These are phyloP conservation scores for Daldinia decipiens DNA, from an alignment of 495 filamentous ascomycete genomes.

Conservation along the genomic window DNA sequence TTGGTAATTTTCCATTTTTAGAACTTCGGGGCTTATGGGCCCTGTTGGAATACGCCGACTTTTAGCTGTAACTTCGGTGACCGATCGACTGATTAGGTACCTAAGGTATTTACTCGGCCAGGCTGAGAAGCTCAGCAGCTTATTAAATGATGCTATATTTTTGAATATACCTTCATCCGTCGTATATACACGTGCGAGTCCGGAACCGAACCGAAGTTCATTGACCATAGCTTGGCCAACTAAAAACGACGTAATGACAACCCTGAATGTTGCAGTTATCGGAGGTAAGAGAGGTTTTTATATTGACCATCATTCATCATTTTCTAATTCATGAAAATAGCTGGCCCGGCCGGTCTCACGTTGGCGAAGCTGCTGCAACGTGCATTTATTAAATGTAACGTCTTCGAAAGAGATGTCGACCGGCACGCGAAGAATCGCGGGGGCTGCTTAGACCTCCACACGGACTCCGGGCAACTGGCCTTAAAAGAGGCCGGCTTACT, in stretches of 20 bases:
- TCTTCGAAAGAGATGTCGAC: conserved; percentile 1
- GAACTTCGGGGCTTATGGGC: not conserved
- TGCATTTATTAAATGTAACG: not conserved
- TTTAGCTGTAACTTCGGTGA: not conserved
- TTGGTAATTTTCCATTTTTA: conserved; percentile 3
- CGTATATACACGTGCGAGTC: not conserved
- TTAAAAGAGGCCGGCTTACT: conserved; percentile 2
- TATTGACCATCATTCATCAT: not conserved
- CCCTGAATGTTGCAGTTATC: conserved; percentile 1
- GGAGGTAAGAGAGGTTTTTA: not conserved
- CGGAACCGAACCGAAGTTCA: not conserved
- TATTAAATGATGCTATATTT: not conserved
- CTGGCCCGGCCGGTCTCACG: not conserved
- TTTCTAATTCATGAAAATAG: not conserved
- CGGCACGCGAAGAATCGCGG: conserved; percentile 1
- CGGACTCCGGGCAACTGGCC: not conserved
- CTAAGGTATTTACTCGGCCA: not conserved
- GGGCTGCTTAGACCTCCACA: not conserved
- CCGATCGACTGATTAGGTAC: not conserved
- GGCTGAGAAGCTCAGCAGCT: not conserved
- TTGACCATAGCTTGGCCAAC: not conserved
- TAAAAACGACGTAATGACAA: conserved; percentile 1
- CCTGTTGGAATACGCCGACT: not conserved
- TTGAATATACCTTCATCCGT: not conserved
- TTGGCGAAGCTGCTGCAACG: not conserved